Evolutionary conservation across 2,329 filamentous ascomycete species (phyloP).

Genomic region (Xylaria sp.): DNA sequence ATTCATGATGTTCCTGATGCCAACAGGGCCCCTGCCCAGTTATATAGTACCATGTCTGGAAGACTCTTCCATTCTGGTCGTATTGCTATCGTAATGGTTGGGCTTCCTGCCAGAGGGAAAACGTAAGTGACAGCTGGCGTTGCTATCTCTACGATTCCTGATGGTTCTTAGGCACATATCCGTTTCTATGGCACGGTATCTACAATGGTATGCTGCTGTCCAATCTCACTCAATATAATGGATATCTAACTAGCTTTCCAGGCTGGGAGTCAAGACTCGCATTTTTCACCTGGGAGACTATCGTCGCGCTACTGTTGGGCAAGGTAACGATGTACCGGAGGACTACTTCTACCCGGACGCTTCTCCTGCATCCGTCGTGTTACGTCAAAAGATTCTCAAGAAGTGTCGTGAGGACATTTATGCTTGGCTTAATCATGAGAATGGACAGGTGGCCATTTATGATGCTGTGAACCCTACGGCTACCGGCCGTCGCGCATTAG

Average conservation of each 20-base stretch:
- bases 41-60: slow-evolving; percentile 98
- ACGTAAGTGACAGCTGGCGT: slow-evolving; percentile 67
- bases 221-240: background rate
- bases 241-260: slow-evolving; percentile 48
- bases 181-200: slow-evolving; percentile 91
- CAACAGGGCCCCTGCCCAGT: slow-evolving; percentile 90
- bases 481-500: slow-evolving; percentile 81
- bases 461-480: slow-evolving; percentile 96
- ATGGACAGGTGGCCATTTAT: slow-evolving; percentile 97
- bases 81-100: slow-evolving; percentile 97
- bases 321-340: slow-evolving; percentile 85
- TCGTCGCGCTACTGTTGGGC: slow-evolving; percentile 87
- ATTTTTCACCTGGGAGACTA: slow-evolving; percentile 99
- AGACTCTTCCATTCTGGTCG: slow-evolving; percentile 95
- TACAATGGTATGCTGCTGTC: slow-evolving; percentile 74
- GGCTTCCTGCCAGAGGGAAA: slow-evolving; percentile 92
- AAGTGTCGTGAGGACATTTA: slow-evolving; percentile 98
- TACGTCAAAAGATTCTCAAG: slow-evolving; percentile 96
- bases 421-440: slow-evolving; percentile 94
- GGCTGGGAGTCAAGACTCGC: slow-evolving; percentile 96
- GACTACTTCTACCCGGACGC: slow-evolving; percentile 99
- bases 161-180: slow-evolving; percentile 78
- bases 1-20: slow-evolving; percentile 89
- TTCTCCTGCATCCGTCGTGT: slow-evolving; percentile 87
- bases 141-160: slow-evolving; percentile 27